phyloP scores from a whole-genome alignment of 331 rosid species.

The Saraca asoca region DNA sequence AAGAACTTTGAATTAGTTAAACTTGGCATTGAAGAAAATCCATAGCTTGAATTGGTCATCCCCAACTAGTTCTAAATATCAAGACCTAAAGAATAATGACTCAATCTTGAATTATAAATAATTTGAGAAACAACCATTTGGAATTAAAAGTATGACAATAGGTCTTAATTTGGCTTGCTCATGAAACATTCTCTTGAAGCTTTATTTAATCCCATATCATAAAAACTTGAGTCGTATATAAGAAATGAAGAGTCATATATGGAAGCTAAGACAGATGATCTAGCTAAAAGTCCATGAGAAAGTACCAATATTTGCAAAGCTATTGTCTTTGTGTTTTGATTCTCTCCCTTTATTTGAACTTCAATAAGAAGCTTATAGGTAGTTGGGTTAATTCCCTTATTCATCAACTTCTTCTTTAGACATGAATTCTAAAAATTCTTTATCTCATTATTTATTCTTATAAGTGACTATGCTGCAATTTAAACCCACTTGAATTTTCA shows the following conservation, averaged over 20 bases:
- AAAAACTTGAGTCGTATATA: slow-evolving; percentile 45
- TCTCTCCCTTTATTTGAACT: slow-evolving; percentile 46
- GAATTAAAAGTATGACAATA: slow-evolving; percentile 57
- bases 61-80: slow-evolving; percentile 39
- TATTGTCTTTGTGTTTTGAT: slow-evolving; percentile 44
- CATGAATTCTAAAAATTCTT: slow-evolving; percentile 97
- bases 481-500: slow-evolving; percentile 81
- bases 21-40: slow-evolving; percentile 73
- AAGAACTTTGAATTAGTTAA: slow-evolving; percentile 74
- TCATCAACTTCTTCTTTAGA: slow-evolving; percentile 85
- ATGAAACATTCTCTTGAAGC: slow-evolving; percentile 46
- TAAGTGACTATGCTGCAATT: slow-evolving; percentile 94
- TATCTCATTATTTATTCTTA: slow-evolving; percentile 95
- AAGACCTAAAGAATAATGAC: slow-evolving; percentile 23
- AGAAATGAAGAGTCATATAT: slow-evolving; percentile 69
- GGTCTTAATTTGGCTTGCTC: slow-evolving; percentile 55
- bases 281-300: slow-evolving; percentile 32
- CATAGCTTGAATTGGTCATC: slow-evolving; percentile 43
- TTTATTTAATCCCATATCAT: slow-evolving; percentile 44
- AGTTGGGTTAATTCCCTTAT: slow-evolving; percentile 93
- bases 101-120: slow-evolving; percentile 41
- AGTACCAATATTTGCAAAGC: slow-evolving; percentile 44
- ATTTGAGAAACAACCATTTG: slow-evolving; percentile 44
- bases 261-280: slow-evolving; percentile 36
- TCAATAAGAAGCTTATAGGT: slow-evolving; percentile 76